A percentile compares a stretch with the other conserved stretches of the same genome.
These are phyloP conservation scores for Ceratocystis smalleyi DNA, from an alignment of 2,329 filamentous ascomycete genomes.

Conservation along the genomic window DNA sequence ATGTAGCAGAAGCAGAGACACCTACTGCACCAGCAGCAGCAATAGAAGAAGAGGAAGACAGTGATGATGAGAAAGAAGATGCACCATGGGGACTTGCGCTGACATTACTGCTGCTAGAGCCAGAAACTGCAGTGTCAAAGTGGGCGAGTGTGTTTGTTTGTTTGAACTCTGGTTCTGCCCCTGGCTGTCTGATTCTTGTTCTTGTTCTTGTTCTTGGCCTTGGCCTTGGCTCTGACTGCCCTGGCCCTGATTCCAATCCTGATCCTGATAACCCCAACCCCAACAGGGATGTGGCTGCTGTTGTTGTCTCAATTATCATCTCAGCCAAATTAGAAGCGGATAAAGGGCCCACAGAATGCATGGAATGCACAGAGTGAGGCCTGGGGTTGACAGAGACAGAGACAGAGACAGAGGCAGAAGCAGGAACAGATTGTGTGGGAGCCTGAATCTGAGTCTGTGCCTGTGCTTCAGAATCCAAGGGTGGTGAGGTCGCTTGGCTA, in stretches of 20 bases:
- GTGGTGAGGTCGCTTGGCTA: not conserved
- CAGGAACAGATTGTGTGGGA: not conserved
- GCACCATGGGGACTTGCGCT: not conserved
- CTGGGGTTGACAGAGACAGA: constrained; percentile 7
- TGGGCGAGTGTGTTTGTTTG: not conserved
- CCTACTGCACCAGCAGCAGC: not conserved
- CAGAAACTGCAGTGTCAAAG: not conserved
- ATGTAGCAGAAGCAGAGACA: not conserved
- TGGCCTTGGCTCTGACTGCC: not conserved
- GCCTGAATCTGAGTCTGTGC: not conserved
- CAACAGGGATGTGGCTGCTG: not conserved
- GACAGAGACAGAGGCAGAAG: constrained; percentile 6
- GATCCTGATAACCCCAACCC: not conserved
- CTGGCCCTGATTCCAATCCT: not conserved
- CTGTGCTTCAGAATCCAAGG: not conserved
- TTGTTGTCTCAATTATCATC: constrained; percentile 1
- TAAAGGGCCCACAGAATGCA: not conserved
- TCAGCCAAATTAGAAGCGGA: constrained; percentile 7
- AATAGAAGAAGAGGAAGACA: not conserved
- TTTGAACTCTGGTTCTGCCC: not conserved
- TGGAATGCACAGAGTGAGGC: not conserved
- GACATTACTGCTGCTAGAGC: not conserved
- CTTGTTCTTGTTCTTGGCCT: not conserved
- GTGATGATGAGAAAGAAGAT: no score
- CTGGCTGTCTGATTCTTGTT: not conserved